Conservation (phyloP, 192 early-diverging fungal species). For the Backusella macrospora region DNA sequence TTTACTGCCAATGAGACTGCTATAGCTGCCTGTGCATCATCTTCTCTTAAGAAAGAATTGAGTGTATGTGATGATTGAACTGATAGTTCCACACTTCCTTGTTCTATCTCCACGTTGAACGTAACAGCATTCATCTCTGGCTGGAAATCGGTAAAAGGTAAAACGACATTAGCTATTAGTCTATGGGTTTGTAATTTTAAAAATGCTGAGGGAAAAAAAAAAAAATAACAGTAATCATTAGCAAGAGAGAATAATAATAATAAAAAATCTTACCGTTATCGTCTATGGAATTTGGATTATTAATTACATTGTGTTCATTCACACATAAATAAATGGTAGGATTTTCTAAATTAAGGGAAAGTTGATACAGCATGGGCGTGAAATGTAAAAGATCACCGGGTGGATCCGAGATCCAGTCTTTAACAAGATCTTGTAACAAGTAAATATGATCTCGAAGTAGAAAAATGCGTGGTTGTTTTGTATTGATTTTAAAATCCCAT, state of each 20-base stretch:
- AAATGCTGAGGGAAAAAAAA: conserved; percentile 30
- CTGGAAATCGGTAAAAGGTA: conserved; percentile 63
- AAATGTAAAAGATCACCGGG: conserved; percentile 60
- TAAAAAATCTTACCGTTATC: conserved; percentile 68
- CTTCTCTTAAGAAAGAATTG: conserved; percentile 59
- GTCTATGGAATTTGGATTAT: conserved; percentile 65
- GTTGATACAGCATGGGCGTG: conserved; percentile 67
- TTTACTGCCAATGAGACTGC: conserved; percentile 45
- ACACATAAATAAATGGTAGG: conserved; percentile 64
- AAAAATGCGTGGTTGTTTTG: conserved; percentile 55
- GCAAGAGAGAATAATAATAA: too few species aligned
- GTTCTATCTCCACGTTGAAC: conserved; percentile 59
- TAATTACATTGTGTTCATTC: conserved; percentile 80
- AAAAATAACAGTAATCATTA: background rate
- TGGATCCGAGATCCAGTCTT: conserved; percentile 66
- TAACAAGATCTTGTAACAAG: conserved; percentile 70
- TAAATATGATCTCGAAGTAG: conserved; percentile 75
- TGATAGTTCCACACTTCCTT: conserved; percentile 50
- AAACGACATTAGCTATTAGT: conserved; percentile 43
- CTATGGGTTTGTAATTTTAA: conserved; percentile 35
- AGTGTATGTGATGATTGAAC: conserved; percentile 67
- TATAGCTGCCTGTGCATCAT: conserved; percentile 51
- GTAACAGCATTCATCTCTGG: conserved; percentile 54
- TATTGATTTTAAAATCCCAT: conserved; percentile 63
- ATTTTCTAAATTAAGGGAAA: conserved; percentile 52